Evolutionary conservation across 306 rosid species (phyloP), one percentile per base, ranked within the genome.

Genomic region (Abrus pulchellus): DNA sequence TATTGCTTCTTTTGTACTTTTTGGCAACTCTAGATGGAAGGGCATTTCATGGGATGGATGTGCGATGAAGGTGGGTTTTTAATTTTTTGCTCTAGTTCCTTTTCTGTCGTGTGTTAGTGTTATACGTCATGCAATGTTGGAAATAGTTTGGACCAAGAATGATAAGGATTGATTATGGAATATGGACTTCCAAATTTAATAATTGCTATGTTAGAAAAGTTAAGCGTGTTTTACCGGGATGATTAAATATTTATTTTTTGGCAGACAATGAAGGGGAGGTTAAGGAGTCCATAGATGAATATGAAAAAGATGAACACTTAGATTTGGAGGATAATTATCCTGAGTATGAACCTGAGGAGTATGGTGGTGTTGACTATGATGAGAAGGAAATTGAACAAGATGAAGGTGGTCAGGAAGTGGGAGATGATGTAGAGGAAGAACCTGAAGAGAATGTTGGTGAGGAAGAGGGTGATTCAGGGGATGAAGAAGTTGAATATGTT

Each of bases 281-380:
- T 85, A 95, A 89, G 83, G 97, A 91, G 64, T 83, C 89, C 47
- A 84, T 88, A 50, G 99, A 89, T 74, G 98, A 93, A 74, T 90
- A 76, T 88, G 99, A 88, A 74, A 96, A 85, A 67, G 93, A 88
- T 84, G 98, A 96, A 78, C 89, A 88, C 77, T 86, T 96, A 76
- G 98, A 96, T 82, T 90, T 92, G 80, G 99, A 90, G 84, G 98
- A 93, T 90, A 92, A 92, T 69, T 92, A 93, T 48, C 96, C 94
- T 12, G 98, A 93, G 84, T 91, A 88, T 74, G 99, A 93, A 85
- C 85, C 85, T 8, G 98, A 95, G 53, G 97, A 93, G 75, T 83
- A 87, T 86, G 90, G 84, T 57, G 97, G 89, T 9, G 92, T 84
- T 88, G 98, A 96, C 79, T 93, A 87, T 75, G 98, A 92, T 83